Evolutionary conservation across 2,329 filamentous ascomycete genomes (phyloP).

Genomic region (Elsinoe fawcettii): DNA sequence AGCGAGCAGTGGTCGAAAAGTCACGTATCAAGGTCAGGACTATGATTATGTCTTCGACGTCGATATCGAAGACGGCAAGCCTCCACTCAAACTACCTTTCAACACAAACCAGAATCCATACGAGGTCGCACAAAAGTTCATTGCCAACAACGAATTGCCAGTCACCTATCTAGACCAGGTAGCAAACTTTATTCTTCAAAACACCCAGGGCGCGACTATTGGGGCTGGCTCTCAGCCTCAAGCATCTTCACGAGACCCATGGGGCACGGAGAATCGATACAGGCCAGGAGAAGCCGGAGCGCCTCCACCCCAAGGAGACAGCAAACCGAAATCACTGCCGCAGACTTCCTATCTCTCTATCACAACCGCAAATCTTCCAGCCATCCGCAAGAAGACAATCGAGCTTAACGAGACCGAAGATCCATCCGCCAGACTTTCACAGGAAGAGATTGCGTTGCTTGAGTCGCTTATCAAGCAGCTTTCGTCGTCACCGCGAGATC

Average conservation of each 20-base stretch:
- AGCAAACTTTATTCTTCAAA: conserved; percentile 82
- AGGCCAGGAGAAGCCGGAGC: conserved; percentile 57
- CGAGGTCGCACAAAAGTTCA: conserved; percentile 82
- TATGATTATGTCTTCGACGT: conserved; percentile 98
- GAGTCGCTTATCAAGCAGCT: conserved; percentile 55
- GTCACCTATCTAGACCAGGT: conserved; percentile 84
- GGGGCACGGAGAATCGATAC: conserved; percentile 71
- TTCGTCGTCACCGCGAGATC: conserved; percentile 44
- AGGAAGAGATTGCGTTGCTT: conserved; percentile 57
- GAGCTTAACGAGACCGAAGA: conserved; percentile 53
- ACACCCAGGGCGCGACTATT: conserved; percentile 80
- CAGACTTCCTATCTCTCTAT: conserved; percentile 75
- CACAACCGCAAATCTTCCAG: conserved; percentile 59
- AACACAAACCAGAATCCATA: conserved; percentile 90
- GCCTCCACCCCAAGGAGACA: conserved; percentile 27
- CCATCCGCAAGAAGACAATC: conserved; percentile 68
- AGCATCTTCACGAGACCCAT: conserved; percentile 58
- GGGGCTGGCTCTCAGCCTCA: conserved; percentile 43
- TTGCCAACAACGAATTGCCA: conserved; percentile 80
- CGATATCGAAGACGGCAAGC: conserved; percentile 90
- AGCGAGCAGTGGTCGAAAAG: conserved; percentile 61
- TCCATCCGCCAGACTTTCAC: conserved; percentile 10
- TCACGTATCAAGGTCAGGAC: conserved; percentile 68
- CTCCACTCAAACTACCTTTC: conserved; percentile 85
- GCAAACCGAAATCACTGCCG: conserved; percentile 57